Conservation (phyloP, 768 basidiomycete species). For the Auriscalpium orientale region DNA sequence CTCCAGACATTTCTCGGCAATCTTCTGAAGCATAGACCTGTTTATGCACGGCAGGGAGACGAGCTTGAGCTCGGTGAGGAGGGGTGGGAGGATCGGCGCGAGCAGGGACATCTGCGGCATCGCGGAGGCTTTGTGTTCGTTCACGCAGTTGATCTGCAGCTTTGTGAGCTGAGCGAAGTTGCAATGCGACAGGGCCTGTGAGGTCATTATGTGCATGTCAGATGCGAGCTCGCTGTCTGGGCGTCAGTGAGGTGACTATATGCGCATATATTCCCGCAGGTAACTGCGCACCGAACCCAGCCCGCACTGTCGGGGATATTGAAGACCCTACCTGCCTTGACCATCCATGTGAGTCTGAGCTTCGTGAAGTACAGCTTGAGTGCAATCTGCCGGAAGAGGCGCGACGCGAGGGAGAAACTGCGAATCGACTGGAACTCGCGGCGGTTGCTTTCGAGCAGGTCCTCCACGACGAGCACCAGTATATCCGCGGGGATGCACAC, state of each 20-base stretch:
- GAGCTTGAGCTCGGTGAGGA: constrained; percentile 42
- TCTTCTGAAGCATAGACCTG: constrained; percentile 33
- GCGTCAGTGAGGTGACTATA: not conserved
- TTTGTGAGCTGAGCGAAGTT: constrained; percentile 4
- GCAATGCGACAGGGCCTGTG: constrained; percentile 1
- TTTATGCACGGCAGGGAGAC: constrained; percentile 54
- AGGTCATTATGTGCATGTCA: constrained; percentile 8
- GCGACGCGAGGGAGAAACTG: constrained; percentile 20
- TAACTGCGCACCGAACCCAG: constrained; percentile 22
- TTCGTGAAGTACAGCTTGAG: constrained; percentile 21
- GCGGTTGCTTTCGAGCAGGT: constrained; percentile 11
- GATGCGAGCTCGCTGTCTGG: constrained; percentile 8
- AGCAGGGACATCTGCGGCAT: constrained; percentile 10
- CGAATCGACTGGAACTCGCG: constrained; percentile 19
- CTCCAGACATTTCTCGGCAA: constrained; percentile 39
- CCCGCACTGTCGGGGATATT: constrained; percentile 15
- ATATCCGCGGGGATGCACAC: constrained; percentile 18
- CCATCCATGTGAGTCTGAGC: constrained; percentile 14
- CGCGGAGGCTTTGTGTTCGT: constrained; percentile 8
- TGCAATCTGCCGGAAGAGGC: constrained; percentile 21
- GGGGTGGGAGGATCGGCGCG: constrained; percentile 20
- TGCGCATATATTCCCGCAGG: constrained; percentile 9
- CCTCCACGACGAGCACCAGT: constrained; percentile 18
- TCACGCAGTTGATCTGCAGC: constrained; percentile 13
- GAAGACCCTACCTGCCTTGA: constrained; percentile 8